Evolutionary conservation across 2,329 filamentous ascomycete genomes (phyloP).

Genomic region (Fusarium kyushuense): DNA sequence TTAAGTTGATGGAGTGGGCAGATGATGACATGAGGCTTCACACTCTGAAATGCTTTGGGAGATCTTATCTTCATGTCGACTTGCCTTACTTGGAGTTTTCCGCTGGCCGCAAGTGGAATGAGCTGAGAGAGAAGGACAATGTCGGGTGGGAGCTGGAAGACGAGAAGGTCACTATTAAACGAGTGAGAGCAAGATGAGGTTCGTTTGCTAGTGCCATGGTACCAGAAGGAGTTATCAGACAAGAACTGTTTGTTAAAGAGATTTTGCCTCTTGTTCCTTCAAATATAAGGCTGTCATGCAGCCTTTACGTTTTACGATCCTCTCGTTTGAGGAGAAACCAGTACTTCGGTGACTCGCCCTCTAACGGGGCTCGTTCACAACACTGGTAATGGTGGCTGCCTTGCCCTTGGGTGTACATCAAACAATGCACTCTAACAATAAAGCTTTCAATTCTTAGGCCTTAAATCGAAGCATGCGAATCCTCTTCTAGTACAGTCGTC

Average conservation of each 20-base stretch:
- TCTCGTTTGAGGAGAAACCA: not conserved
- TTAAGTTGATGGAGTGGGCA: constrained; percentile 83
- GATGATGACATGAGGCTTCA: constrained; percentile 79
- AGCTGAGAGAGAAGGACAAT: constrained; percentile 73
- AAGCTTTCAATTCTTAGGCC: not conserved
- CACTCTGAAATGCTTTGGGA: constrained; percentile 87
- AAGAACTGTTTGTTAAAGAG: constrained; percentile 6
- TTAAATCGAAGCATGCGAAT: not conserved
- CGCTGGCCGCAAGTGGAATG: constrained; percentile 77
- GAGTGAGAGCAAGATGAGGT: constrained; percentile 57
- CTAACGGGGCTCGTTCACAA: not conserved
- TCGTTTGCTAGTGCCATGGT: constrained; percentile 23
- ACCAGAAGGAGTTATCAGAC: constrained; percentile 7
- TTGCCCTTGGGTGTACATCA: not conserved
- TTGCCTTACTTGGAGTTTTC: constrained; percentile 75
- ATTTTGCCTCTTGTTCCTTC: constrained; percentile 7
- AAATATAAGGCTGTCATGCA: constrained; percentile 1
- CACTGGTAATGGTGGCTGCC: not conserved
- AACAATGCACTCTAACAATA: not conserved
- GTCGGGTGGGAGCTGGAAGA: constrained; percentile 88
- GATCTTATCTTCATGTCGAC: constrained; percentile 82
- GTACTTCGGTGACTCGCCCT: not conserved
- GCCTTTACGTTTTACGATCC: constrained; percentile 3
- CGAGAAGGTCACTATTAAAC: constrained; percentile 80
- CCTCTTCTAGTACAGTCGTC: not conserved